phyloP scores from a whole-genome alignment of 2,329 filamentous ascomycete genomes.

The Byssochlamys sp. region DNA sequence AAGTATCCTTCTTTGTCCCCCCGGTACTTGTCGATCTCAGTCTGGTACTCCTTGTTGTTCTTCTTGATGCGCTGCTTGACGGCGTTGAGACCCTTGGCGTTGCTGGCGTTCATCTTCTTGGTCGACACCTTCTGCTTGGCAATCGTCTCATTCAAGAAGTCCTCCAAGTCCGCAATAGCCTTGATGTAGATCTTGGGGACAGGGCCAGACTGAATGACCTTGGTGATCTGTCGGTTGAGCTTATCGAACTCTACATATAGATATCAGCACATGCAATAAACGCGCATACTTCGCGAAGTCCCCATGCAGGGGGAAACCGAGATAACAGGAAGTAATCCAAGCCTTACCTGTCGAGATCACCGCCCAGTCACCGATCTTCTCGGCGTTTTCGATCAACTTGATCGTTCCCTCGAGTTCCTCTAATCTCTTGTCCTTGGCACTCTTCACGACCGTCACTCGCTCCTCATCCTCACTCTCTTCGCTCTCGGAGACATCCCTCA shows the following conservation, averaged over 20 bases:
- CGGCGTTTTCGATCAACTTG: conserved; percentile 84
- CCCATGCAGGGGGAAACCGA: background rate
- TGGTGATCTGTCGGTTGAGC: conserved; percentile 74
- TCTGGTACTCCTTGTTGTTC: conserved; percentile 89
- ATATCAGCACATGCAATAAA: conserved; percentile 1
- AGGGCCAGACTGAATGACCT: conserved; percentile 66
- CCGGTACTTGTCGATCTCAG: conserved; percentile 77
- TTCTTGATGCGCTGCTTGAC: conserved; percentile 98
- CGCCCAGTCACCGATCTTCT: conserved; percentile 97
- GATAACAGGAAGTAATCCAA: background rate
- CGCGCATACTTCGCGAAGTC: background rate
- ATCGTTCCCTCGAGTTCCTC: conserved; percentile 89
- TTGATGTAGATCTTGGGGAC: conserved; percentile 87
- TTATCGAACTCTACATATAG: conserved; percentile 72
- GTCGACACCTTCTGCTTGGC: conserved; percentile 90
- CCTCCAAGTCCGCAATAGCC: conserved; percentile 84
- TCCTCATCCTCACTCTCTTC: conserved; percentile 81
- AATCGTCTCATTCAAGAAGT: conserved; percentile 84
- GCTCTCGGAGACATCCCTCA: conserved; percentile 66
- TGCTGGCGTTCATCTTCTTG: conserved; percentile 98
- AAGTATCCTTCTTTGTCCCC: conserved; percentile 79
- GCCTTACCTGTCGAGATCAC: conserved; percentile 74
- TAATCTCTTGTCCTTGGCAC: conserved; percentile 91
- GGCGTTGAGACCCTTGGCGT: conserved; percentile 85
- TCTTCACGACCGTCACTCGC: conserved; percentile 77